Conservation (phyloP, 306 rosid genomes). For the Begonia fuchsioides region DNA sequence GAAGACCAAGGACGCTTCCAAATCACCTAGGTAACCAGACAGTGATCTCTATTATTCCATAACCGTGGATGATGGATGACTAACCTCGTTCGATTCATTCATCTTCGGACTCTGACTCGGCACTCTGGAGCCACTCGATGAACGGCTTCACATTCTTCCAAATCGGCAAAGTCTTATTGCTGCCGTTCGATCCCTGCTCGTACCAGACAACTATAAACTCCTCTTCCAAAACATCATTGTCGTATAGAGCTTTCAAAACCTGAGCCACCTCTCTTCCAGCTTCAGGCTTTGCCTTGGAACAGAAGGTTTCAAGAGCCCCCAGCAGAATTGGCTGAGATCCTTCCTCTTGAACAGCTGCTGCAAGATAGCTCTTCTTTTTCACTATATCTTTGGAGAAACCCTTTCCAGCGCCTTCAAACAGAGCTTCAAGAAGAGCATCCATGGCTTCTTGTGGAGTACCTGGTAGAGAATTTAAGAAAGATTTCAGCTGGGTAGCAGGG, state of each 20-base stretch:
- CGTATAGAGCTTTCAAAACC: slow-evolving; percentile 39
- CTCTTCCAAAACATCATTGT: slow-evolving; percentile 31
- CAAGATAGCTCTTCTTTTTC: slow-evolving; percentile 36
- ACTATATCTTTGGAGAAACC: slow-evolving; percentile 45
- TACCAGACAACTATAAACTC: slow-evolving; percentile 36
- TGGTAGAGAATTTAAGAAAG: slow-evolving; percentile 31
- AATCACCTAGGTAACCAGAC: not conserved
- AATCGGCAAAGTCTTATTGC: slow-evolving; percentile 16
- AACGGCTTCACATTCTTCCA: slow-evolving; percentile 42
- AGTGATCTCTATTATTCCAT: not conserved
- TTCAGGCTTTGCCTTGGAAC: slow-evolving; percentile 18
- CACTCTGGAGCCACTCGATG: slow-evolving; percentile 54
- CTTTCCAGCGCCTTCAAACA: slow-evolving; percentile 38
- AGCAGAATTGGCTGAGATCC: slow-evolving; percentile 33
- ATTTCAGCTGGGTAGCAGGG: slow-evolving; percentile 21
- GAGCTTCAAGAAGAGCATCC: slow-evolving; percentile 34
- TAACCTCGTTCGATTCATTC: slow-evolving; percentile 15
- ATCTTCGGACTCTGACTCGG: slow-evolving; percentile 48
- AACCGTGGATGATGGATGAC: not conserved
- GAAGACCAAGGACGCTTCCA: too few species aligned
- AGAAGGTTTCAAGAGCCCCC: slow-evolving; percentile 25
- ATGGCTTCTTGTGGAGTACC: slow-evolving; percentile 36
- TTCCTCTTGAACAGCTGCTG: slow-evolving; percentile 19
- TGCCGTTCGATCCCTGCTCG: slow-evolving; percentile 23
- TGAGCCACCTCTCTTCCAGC: slow-evolving; percentile 35